These are phyloP conservation scores for Colletotrichum phormii DNA, from an alignment of 2,329 filamentous ascomycete species.

Conservation along the genomic window DNA sequence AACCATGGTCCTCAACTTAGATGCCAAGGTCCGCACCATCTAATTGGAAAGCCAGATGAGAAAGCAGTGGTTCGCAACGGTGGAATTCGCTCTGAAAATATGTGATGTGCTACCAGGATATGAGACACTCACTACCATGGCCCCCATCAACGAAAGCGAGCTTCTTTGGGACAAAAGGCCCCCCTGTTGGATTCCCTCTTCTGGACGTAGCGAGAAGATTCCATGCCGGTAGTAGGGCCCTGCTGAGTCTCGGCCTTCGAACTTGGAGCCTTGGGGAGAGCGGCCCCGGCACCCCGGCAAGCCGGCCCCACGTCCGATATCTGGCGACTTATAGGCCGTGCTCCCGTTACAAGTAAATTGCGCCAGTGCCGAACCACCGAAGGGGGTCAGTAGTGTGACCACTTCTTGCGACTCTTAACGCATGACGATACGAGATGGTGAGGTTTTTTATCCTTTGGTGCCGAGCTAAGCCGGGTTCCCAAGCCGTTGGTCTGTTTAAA, in stretches of 20 bases:
- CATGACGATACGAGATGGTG: slow-evolving; percentile 14
- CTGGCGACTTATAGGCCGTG: slow-evolving; percentile 23
- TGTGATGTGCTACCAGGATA: neutral
- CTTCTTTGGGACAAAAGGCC: neutral
- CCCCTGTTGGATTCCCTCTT: neutral
- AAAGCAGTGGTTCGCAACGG: neutral
- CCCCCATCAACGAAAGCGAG: neutral
- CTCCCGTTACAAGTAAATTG: slow-evolving; percentile 29
- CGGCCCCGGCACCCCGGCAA: neutral
- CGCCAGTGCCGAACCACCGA: slow-evolving; percentile 12
- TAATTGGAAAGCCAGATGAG: neutral
- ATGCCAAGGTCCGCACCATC: neutral
- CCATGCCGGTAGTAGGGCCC: neutral
- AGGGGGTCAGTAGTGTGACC: neutral
- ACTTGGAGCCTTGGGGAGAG: neutral
- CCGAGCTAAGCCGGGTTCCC: neutral
- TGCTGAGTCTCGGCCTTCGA: neutral
- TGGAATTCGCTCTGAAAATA: neutral
- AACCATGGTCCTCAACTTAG: neutral
- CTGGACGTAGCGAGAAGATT: neutral
- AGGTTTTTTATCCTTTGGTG: neutral
- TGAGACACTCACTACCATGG: neutral
- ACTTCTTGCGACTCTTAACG: neutral
- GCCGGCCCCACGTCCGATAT: slow-evolving; percentile 8
- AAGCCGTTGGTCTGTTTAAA: neutral